phyloP scores from a whole-genome alignment of 2,329 filamentous ascomycete species.

The Fusarium penzigii region DNA sequence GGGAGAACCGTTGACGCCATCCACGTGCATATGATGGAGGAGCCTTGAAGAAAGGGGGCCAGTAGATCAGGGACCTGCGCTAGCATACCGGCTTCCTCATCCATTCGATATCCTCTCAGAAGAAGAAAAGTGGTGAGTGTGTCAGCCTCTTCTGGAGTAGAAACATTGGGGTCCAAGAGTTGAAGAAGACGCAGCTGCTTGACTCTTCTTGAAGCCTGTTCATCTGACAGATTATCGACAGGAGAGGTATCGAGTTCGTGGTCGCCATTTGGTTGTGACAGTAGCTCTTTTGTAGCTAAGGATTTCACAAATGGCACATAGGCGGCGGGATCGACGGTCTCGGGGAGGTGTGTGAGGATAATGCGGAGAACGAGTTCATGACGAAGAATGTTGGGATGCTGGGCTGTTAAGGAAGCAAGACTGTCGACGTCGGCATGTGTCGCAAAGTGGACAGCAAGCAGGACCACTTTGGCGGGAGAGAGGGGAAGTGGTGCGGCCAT shows the following conservation, averaged over 20 bases:
- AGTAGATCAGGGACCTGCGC: constrained; percentile 68
- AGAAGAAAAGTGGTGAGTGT: constrained; percentile 65
- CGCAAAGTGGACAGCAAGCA: constrained; percentile 72
- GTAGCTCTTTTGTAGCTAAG: constrained; percentile 51
- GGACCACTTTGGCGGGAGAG: constrained; percentile 67
- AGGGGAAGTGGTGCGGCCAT: constrained; percentile 40
- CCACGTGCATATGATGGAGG: constrained; percentile 65
- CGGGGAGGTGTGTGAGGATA: constrained; percentile 75
- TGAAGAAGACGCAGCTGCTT: constrained; percentile 63
- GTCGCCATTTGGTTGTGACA: constrained; percentile 38
- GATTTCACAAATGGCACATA: constrained; percentile 65
- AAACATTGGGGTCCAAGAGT: constrained; percentile 52
- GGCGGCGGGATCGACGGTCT: constrained; percentile 61
- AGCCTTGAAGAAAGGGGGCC: constrained; percentile 65
- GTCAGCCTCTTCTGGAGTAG: constrained; percentile 52
- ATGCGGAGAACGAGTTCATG: constrained; percentile 70
- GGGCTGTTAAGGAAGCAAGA: constrained; percentile 60
- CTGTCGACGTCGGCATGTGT: constrained; percentile 64
- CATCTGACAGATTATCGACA: constrained; percentile 61
- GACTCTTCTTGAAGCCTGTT: constrained; percentile 63
- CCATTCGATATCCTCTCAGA: constrained; percentile 67
- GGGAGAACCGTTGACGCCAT: constrained; percentile 69
- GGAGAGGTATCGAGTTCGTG: constrained; percentile 55
- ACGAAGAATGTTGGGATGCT: constrained; percentile 58
- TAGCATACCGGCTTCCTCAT: constrained; percentile 71